Percentiles rank a stretch among this genome's conserved stretches.
Conservation (phyloP, 495 filamentous ascomycete genomes). For the Penicillium pulvis region DNA sequence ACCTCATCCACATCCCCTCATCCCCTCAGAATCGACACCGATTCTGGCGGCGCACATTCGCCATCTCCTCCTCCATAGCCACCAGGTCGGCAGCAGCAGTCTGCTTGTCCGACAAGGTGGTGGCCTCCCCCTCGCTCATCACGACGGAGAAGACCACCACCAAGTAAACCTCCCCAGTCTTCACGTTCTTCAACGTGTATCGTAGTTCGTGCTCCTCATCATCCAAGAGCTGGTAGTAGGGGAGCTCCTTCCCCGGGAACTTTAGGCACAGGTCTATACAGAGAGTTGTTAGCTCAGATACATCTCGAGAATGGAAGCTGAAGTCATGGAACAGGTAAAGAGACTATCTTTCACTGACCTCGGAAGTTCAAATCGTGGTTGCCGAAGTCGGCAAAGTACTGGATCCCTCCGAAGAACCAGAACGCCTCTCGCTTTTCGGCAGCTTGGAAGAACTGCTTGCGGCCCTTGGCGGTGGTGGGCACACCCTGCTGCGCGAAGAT, state of each 20-base stretch:
- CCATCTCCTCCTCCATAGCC: background rate
- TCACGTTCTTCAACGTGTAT: conserved; percentile 81
- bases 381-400: conserved; percentile 81
- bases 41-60: background rate
- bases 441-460: conserved; percentile 67
- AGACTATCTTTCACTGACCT: conserved; percentile 36
- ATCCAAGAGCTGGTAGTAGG: conserved; percentile 80
- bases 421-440: conserved; percentile 49
- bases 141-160: conserved; percentile 79
- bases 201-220: conserved; percentile 76
- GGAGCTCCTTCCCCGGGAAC: conserved; percentile 75
- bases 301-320: too few relatives aligned
- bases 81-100: background rate
- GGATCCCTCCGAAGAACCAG: conserved; percentile 58
- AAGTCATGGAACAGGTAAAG: background rate
- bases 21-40: background rate
- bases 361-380: conserved; percentile 91
- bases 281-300: background rate
- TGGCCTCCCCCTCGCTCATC: background rate
- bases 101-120: background rate
- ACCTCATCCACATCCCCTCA: background rate
- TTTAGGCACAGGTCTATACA: conserved; percentile 68
- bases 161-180: conserved; percentile 69
- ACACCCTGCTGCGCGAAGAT: conserved; percentile 49
- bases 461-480: conserved; percentile 53